Conservation (phyloP, 495 filamentous ascomycete genomes). For the Tuber microsphaerosporum region DNA sequence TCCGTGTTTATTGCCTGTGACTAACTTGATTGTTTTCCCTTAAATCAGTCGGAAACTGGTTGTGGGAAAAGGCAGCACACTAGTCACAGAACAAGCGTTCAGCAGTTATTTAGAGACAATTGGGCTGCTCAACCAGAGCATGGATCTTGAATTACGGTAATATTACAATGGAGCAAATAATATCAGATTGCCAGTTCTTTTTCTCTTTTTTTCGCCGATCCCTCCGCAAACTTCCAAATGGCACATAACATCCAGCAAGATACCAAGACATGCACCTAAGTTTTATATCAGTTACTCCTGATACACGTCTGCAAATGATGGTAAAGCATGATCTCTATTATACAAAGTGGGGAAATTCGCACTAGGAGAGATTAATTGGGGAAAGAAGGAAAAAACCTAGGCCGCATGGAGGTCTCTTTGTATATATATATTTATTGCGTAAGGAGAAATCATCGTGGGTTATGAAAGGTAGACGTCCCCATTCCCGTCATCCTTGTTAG, state of each 20-base stretch:
- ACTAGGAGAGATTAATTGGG: not conserved
- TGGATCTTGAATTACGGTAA: slow-evolving; percentile 36
- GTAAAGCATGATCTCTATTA: not conserved
- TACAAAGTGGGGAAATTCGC: not conserved
- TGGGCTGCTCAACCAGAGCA: slow-evolving; percentile 36
- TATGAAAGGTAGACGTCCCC: not conserved
- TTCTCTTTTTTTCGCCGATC: not conserved
- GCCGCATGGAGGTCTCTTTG: not conserved
- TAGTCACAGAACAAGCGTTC: slow-evolving; percentile 9
- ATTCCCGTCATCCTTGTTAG: not conserved
- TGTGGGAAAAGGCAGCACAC: slow-evolving; percentile 5
- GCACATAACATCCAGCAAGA: not conserved
- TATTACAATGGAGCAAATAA: not conserved
- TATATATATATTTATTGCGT: not conserved
- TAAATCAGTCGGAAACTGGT: slow-evolving; percentile 15
- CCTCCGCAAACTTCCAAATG: not conserved
- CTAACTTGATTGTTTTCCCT: not conserved
- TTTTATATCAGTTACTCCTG: not conserved
- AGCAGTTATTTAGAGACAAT: slow-evolving; percentile 32
- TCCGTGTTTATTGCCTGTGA: not conserved
- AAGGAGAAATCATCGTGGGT: not conserved
- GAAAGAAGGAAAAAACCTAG: not conserved
- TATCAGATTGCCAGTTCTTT: not conserved
- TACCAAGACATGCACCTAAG: not conserved
- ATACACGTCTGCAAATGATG: not conserved